Base-by-base conservation (phyloP, 169 alveolate species). In the Eimeria acervulina region DNA sequence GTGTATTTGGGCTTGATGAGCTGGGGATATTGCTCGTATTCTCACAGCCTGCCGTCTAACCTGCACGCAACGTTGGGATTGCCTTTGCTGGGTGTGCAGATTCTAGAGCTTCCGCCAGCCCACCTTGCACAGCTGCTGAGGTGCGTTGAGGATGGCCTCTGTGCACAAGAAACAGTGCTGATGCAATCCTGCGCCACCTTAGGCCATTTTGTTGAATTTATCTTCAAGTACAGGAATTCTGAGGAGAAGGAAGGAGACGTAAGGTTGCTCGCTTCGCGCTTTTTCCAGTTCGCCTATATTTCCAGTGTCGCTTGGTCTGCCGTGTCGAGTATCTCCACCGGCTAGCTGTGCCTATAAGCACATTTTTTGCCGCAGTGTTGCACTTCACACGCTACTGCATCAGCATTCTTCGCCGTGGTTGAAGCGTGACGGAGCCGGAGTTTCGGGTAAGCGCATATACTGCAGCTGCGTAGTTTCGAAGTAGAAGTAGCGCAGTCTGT, bases 121-220 rank as follows among this genome's bases (percentile, higher is more conserved):
- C 47, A 68, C 63, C 93, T 95, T n/a, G 97, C 97, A 13, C 96
- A 93, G 70, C 95, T 96, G 81, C 21, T 96, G 61, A 90, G 96
- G 72, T 90, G 95, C 26, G 96, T 96, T 72, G 97, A 96, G 94
- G 97, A 96, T 13, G 97, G 97, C 47, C 95, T 96, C 47, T 85
- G 95, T 33, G 95, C 97, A 15, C 96, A 92, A 52, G 97, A 96
- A 81, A 61, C 95, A 23, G 97, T 96, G 51, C 61, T 95, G 42
- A 95, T 96, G 96, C 97, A 95, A 95, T 96, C 96, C 59, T 96
- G 97, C 83, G 90, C 96, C 28, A 96, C 94, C 26, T 40, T 96
- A 33, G 97, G 95, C 94, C 89, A 95, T 87, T 51, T 96, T 76
- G 97, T 95, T 42, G 91, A 92, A 33, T 95, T 66, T 84, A 90